Evolutionary conservation across 495 filamentous ascomycete genomes (phyloP).

Genomic region (Entonaema liquescens): DNA sequence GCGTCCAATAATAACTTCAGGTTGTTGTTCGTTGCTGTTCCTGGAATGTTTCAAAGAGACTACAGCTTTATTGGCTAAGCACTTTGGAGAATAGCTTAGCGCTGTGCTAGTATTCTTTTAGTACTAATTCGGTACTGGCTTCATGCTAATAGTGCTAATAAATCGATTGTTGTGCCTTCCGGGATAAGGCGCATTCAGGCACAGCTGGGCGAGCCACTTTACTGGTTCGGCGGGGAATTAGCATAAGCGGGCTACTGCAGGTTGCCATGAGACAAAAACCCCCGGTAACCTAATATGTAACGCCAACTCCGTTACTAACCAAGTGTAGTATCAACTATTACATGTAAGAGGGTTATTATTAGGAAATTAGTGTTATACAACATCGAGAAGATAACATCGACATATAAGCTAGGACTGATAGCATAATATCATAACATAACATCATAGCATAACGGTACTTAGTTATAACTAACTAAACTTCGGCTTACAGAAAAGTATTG

Average conservation of each 20-base stretch:
- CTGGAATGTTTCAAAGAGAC: slow-evolving; percentile 42
- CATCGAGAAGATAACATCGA: neutral
- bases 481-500: neutral
- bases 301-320: neutral
- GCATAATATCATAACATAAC: no score
- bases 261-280: slow-evolving; percentile 15
- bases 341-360: neutral
- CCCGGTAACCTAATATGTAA: neutral
- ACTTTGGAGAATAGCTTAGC: neutral
- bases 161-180: slow-evolving; percentile 1
- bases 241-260: slow-evolving; percentile 30
- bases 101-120: slow-evolving; percentile 16
- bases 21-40: slow-evolving; percentile 35
- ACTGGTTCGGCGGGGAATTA: slow-evolving; percentile 25
- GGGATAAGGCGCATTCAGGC: slow-evolving; percentile 33
- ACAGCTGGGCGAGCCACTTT: slow-evolving; percentile 19
- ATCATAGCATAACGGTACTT: no score
- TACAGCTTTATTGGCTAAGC: slow-evolving; percentile 22
- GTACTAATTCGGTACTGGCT: slow-evolving; percentile 1
- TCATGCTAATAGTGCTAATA: neutral
- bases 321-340: neutral
- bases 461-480: no score
- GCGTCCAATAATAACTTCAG: slow-evolving; percentile 36
- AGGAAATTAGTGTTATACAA: neutral
- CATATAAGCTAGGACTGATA: no score